These are phyloP conservation scores for Yamadazyma siamensis DNA, from an alignment of 1,139 yeast genomes.

Conservation along the genomic window DNA sequence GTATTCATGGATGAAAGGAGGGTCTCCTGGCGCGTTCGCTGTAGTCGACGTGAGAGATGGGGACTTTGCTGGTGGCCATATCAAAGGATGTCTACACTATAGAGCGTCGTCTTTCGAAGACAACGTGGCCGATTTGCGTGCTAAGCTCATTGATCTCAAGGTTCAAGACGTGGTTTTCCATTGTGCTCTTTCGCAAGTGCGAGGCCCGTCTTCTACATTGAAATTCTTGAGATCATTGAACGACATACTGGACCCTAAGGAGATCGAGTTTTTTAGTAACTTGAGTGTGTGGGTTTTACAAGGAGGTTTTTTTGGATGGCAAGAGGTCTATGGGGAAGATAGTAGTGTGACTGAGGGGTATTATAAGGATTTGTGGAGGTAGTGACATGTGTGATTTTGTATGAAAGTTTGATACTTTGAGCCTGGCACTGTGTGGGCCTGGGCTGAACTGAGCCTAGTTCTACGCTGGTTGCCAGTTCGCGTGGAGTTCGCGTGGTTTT, in stretches of 20 bases:
- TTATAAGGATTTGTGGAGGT: slow-evolving; percentile 57
- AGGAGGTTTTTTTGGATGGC: slow-evolving; percentile 91
- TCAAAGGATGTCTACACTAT: slow-evolving; percentile 56
- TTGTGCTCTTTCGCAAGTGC: slow-evolving; percentile 83
- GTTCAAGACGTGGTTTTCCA: slow-evolving; percentile 72
- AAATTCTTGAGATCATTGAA: slow-evolving; percentile 55
- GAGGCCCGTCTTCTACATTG: slow-evolving; percentile 86
- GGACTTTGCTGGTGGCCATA: slow-evolving; percentile 71
- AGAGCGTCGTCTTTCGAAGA: slow-evolving; percentile 53
- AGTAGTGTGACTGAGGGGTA: slow-evolving; percentile 64
- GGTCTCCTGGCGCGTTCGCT: slow-evolving; percentile 47
- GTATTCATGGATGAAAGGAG: slow-evolving; percentile 43
- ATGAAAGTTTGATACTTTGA: no score
- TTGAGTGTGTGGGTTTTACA: slow-evolving; percentile 66
- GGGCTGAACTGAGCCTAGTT: no score
- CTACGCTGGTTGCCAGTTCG: no score
- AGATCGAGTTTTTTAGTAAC: slow-evolving; percentile 22
- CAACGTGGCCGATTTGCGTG: slow-evolving; percentile 40
- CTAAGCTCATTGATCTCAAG: slow-evolving; percentile 26
- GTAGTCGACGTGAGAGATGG: slow-evolving; percentile 86
- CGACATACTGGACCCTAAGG: slow-evolving; percentile 28
- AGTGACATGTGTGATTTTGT: no score
- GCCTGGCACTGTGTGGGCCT: no score
- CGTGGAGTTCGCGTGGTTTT: no score
- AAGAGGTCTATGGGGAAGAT: slow-evolving; percentile 67